A percentile compares a stretch with the other conserved stretches of the same genome.
These are phyloP conservation scores for Platanthera zijinensis DNA, from an alignment of 106 monocot species.

Conservation along the genomic window DNA sequence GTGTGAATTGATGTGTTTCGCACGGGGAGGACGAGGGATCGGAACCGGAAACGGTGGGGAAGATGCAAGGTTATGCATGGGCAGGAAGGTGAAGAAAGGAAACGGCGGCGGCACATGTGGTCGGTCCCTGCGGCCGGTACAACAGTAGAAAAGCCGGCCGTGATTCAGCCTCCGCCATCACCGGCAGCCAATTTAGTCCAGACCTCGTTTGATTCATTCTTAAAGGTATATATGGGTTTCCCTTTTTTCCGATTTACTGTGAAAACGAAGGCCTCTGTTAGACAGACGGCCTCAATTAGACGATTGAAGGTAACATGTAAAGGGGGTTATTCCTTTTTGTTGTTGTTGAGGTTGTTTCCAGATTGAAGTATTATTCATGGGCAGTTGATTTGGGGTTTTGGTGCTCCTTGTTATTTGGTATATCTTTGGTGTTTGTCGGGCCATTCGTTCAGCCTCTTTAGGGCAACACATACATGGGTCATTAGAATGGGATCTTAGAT, in stretches of 20 bases:
- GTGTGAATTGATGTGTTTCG: conserved; percentile 31
- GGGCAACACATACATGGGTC: not conserved
- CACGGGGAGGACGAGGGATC: conserved; percentile 19
- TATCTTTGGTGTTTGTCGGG: not conserved
- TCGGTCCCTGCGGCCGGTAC: conserved; percentile 37
- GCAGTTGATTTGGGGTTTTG: not conserved
- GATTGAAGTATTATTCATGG: not conserved
- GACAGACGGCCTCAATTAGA: not conserved
- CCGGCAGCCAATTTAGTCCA: conserved; percentile 14
- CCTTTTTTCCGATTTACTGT: not conserved
- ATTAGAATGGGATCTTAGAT: not conserved
- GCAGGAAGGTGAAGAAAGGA: conserved; percentile 57
- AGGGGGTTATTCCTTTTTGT: not conserved
- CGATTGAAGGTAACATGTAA: not conserved
- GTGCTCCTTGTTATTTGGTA: not conserved
- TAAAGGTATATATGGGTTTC: conserved; percentile 38
- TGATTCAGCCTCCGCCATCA: conserved; percentile 10
- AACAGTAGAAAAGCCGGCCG: conserved; percentile 14
- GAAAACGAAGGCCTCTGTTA: not conserved
- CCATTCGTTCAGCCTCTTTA: not conserved
- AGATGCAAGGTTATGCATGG: conserved; percentile 73
- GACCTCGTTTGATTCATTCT: conserved; percentile 32
- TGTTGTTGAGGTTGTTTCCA: conserved; percentile 2
- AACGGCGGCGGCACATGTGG: conserved; percentile 63
- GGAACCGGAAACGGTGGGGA: conserved; percentile 19